phyloP scores from a whole-genome alignment of 148 eudicot species.

The Linanthus parryae region DNA sequence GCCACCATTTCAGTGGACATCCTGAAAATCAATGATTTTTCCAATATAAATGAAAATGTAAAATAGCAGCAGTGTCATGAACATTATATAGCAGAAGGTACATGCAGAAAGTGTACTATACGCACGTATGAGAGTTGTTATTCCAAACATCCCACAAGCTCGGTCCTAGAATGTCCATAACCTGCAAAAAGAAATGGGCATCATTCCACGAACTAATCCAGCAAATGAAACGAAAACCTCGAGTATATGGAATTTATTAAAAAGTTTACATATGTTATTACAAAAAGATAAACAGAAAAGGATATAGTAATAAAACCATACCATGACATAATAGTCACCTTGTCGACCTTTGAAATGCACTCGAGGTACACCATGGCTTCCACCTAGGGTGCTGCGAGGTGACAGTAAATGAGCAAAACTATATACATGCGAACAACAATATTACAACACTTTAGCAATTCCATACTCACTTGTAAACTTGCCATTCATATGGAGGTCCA shows the following conservation, averaged over 20 bases:
- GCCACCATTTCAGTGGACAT: conserved; percentile 84
- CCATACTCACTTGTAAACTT: conserved; percentile 82
- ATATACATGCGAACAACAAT: no score
- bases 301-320: conserved; percentile 12
- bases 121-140: conserved; percentile 49
- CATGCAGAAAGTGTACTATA: neutral
- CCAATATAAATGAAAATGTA: neutral
- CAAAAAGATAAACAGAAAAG: conserved; percentile 1
- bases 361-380: conserved; percentile 76
- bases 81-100: neutral
- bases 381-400: conserved; percentile 49
- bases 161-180: conserved; percentile 84
- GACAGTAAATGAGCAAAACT: neutral
- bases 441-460: no score
- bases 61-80: neutral
- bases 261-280: no score
- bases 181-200: conserved; percentile 37
- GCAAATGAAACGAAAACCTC: no score
- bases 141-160: conserved; percentile 94
- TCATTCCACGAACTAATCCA: no score
- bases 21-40: conserved; percentile 47
- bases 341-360: conserved; percentile 72
- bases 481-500: conserved; percentile 84
- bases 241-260: no score
- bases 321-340: conserved; percentile 74